Evolutionary conservation across 257 asterid genomes (phyloP).

Genomic region (Petrea volubilis): DNA sequence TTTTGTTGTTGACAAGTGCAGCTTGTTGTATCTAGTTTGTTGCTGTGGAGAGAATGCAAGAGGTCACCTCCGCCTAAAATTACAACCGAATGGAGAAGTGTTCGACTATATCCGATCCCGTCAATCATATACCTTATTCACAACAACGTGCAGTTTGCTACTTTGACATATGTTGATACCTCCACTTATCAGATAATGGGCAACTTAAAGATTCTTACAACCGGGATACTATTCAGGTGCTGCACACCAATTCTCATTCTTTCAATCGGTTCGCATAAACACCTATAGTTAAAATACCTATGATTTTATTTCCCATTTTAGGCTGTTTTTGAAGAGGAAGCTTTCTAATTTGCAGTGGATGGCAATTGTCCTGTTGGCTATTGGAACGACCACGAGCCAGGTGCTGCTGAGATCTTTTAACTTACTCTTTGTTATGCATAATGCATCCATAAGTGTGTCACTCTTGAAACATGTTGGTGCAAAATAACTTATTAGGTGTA

Average conservation of each 20-base stretch:
- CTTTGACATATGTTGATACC: constrained; percentile 92
- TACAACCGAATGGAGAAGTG: constrained; percentile 82
- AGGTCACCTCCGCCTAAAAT: constrained; percentile 76
- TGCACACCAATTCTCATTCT: constrained; percentile 6
- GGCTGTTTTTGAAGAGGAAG: constrained; percentile 97
- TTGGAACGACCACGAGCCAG: constrained; percentile 98
- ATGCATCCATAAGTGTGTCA: background rate
- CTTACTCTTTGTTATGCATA: constrained; percentile 13
- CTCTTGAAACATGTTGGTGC: background rate
- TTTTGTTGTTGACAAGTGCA: constrained; percentile 37
- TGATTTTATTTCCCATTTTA: constrained; percentile 40
- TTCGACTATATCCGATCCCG: constrained; percentile 82
- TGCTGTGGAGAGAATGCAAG: constrained; percentile 83
- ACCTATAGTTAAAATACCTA: background rate
- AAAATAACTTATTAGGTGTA: background rate
- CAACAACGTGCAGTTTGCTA: constrained; percentile 98
- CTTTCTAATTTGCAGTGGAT: constrained; percentile 99
- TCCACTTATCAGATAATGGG: constrained; percentile 98
- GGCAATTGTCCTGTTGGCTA: constrained; percentile 85
- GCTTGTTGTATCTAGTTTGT: constrained; percentile 78
- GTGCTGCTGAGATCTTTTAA: constrained; percentile 34
- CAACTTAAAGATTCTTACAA: constrained; percentile 90
- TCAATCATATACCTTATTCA: constrained; percentile 94
- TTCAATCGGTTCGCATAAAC: constrained; percentile 5
- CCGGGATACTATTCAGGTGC: constrained; percentile 92